Base-by-base conservation (phyloP, 495 filamentous ascomycete species). In the Cudoniella acicularis region DNA sequence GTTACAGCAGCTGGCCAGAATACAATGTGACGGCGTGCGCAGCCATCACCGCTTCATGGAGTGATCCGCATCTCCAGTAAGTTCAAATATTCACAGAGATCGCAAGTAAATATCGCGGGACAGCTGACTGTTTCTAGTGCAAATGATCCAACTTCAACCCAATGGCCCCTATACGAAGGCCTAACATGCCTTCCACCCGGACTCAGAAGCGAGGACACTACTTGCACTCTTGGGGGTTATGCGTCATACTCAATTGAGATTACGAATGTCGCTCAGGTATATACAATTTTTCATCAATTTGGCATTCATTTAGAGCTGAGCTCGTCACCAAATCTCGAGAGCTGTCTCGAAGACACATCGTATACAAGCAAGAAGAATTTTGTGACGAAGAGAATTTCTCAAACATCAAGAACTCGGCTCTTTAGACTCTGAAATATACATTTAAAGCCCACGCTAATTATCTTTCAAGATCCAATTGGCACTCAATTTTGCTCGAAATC, bases 221-320 rank as follows among this genome's bases (percentile, higher is more conserved):
- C 73, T 52, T 87, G 85, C 73, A 80, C 78, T 0, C 68, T 85
- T 26, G 85, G 84, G 8, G 79, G 79, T 1, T 87, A 83, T 68
- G 75, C 62, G 17, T 23, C 52, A 16, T 64, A 64, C 22, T 3
- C 13, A 8, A 21, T 56, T 23, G 40, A 43, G 3, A 40, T 24
- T 47, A 45, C 10, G 72, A 73, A 18, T 80, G 79, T 65, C 71
- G 72, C 11, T 69, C 69, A 26, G n/a, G n/a, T n/a, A n/a, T n/a
- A n/a, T n/a, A n/a, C n/a, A n/a, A n/a, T n/a, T n/a, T n/a, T n/a
- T n/a, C n/a, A n/a, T n/a, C n/a, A n/a, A n/a, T n/a, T n/a, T n/a
- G n/a, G n/a, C n/a, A n/a, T n/a, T n/a, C n/a, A n/a, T n/a, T n/a
- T n/a, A n/a, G n/a, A n/a, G n/a, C n/a, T n/a, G n/a, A n/a, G n/a